Evolutionary conservation across 2,329 filamentous ascomycete species (phyloP), one percentile per base, ranked within the genome.

Genomic region (Hymenoscyphus occultus): DNA sequence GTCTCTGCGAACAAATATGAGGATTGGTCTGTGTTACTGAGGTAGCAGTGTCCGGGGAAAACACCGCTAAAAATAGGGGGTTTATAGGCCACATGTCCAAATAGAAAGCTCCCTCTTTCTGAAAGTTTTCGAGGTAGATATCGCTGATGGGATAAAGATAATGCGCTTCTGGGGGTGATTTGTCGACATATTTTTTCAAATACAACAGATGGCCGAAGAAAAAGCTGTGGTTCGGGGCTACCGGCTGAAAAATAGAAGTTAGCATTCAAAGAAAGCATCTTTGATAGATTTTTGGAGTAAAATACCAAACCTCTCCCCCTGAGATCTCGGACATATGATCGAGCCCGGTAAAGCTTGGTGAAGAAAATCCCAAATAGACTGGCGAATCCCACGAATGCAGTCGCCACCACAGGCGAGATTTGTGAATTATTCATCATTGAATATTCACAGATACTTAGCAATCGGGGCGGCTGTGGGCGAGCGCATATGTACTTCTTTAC

Each of bases 131-230:
- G 5, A 56, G 56, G 39, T 61, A 62, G 57, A 70, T 70, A 32
- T 67, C 64, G n/a, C 60, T 59, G 35, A 68, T 56, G 3, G 56
- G 56, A 39, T 67, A 65, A 28, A 59, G 59, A 31, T 71, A 67
- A 39, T 71, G 69, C 45, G 67, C 67, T 42, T 65, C 59, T 19
- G 19, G 42, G 7, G 69, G 67, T 1, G 69, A 40, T 14, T 60
- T 62, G 13, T 64, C 65, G 14, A 60, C 19, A 12, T 12, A 48
- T 13, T 2, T 62, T 22, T 61, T 66, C 19, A 70, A 45, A 19
- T 51, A 51, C 32, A 67, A 64, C 16, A 70, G 48, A 54, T 70
- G 68, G 3, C 68, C 68, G 14, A 69, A 64, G 22, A 70, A 59
- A 19, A 64, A 65, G 40, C 39, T 67, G 40, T 67, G 66, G 39